Conservation (phyloP, 164 flowering plant species). For the Vitis labrusca region DNA sequence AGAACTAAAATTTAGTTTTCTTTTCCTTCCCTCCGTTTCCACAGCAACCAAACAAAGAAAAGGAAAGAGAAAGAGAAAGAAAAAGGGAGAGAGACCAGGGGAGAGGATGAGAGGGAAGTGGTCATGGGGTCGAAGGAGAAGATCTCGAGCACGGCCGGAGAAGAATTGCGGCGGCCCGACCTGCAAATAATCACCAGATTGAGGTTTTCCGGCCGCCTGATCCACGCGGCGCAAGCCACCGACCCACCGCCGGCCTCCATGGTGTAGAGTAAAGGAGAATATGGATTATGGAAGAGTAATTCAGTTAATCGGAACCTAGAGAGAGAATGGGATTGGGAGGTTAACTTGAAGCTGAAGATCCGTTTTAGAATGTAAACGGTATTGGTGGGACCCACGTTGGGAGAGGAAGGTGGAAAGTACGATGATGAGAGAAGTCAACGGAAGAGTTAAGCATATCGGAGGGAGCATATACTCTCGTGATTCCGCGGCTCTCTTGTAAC, state of each 20-base stretch:
- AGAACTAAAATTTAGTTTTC: too few species aligned
- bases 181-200: constrained; percentile 58
- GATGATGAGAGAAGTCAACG: too few species aligned
- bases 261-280: too few species aligned
- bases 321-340: too few species aligned
- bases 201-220: constrained; percentile 75
- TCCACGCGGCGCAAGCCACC: constrained; percentile 82
- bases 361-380: neutral
- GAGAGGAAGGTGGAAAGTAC: neutral
- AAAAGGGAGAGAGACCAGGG: constrained; percentile 46
- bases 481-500: too few species aligned
- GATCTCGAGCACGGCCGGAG: constrained; percentile 57
- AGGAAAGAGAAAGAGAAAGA: neutral
- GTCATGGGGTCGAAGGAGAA: constrained; percentile 68
- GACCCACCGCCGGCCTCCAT: constrained; percentile 48
- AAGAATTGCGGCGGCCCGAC: constrained; percentile 28
- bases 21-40: too few species aligned
- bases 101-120: constrained; percentile 67
- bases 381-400: neutral
- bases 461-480: too few species aligned
- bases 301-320: too few species aligned
- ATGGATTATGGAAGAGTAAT: too few species aligned
- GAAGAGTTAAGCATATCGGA: too few species aligned
- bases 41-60: neutral
- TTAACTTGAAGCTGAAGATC: too few species aligned